A percentile compares a stretch with the other conserved stretches of the same genome.
Conservation (phyloP, 768 basidiomycete species). For the Tulasnella sp. region DNA sequence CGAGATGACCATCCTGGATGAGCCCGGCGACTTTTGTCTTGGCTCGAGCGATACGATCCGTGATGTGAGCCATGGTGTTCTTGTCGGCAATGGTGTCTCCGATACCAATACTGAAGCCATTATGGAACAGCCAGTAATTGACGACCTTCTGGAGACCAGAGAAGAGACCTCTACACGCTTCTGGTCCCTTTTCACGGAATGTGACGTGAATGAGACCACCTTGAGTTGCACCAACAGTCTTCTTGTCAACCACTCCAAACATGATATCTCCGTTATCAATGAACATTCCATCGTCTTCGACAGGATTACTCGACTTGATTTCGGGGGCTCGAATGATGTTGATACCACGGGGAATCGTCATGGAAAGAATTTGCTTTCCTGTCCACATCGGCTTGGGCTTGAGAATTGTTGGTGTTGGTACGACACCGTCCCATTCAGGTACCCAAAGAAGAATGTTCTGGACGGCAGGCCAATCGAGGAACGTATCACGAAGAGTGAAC, state of each 20-base stretch:
- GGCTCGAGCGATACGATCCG: constrained; percentile 62
- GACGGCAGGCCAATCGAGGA: constrained; percentile 89
- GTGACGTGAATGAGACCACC: constrained; percentile 93
- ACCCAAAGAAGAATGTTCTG: constrained; percentile 98
- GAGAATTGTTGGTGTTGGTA: constrained; percentile 87
- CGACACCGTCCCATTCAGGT: constrained; percentile 88
- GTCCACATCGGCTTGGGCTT: constrained; percentile 98
- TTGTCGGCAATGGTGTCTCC: constrained; percentile 95
- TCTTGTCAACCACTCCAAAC: constrained; percentile 93
- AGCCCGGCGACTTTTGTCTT: constrained; percentile 68
- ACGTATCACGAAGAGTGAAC: constrained; percentile 89
- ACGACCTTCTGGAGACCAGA: constrained; percentile 90
- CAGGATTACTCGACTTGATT: constrained; percentile 63
- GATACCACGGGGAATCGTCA: constrained; percentile 89
- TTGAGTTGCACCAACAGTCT: constrained; percentile 92
- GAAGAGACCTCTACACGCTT: constrained; percentile 79
- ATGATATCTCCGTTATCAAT: constrained; percentile 95
- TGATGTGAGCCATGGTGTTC: constrained; percentile 77
- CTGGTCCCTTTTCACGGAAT: constrained; percentile 94
- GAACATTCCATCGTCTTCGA: constrained; percentile 86
- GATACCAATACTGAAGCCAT: constrained; percentile 97
- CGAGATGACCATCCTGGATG: constrained; percentile 73
- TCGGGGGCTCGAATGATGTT: constrained; percentile 78
- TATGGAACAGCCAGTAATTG: constrained; percentile 98
- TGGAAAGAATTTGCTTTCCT: constrained; percentile 87